Conservation (phyloP, 75 land plant species). For the Isoetes taiwanensis region DNA sequence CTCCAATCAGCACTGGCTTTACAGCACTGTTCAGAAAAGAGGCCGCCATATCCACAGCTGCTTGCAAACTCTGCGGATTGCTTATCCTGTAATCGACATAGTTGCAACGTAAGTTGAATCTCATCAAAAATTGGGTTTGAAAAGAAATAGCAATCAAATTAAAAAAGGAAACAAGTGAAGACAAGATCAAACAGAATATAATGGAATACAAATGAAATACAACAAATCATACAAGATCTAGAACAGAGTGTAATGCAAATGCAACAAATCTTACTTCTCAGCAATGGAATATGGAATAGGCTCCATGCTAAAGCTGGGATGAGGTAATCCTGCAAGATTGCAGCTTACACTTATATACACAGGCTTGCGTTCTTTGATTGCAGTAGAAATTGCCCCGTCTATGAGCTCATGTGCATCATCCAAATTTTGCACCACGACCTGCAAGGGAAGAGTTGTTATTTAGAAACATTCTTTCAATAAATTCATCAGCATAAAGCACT, state of each 20-base stretch:
- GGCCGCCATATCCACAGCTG: neutral
- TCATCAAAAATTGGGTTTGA: too few species aligned
- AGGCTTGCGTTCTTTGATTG: conserved; percentile 1
- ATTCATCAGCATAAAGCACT: too few species aligned
- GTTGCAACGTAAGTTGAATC: too few species aligned
- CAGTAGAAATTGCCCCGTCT: neutral
- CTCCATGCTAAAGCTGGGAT: conserved; percentile 1
- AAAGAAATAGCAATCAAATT: too few species aligned
- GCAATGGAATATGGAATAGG: neutral
- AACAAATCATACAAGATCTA: too few species aligned
- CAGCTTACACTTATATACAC: conserved; percentile 3
- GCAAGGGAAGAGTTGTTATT: too few species aligned
- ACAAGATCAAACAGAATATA: too few species aligned
- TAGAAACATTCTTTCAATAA: too few species aligned
- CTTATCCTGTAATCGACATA: too few species aligned
- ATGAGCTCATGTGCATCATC: conserved; percentile 10
- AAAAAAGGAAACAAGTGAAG: too few species aligned
- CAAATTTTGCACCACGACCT: neutral
- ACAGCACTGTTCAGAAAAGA: neutral
- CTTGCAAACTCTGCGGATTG: neutral
- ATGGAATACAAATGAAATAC: too few species aligned
- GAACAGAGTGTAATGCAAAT: too few species aligned
- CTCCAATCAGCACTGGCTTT: neutral
- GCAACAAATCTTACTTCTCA: neutral
- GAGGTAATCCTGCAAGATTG: neutral